phyloP scores from a whole-genome alignment of 1,284 basidiomycete species.

The Irpex lacteus region DNA sequence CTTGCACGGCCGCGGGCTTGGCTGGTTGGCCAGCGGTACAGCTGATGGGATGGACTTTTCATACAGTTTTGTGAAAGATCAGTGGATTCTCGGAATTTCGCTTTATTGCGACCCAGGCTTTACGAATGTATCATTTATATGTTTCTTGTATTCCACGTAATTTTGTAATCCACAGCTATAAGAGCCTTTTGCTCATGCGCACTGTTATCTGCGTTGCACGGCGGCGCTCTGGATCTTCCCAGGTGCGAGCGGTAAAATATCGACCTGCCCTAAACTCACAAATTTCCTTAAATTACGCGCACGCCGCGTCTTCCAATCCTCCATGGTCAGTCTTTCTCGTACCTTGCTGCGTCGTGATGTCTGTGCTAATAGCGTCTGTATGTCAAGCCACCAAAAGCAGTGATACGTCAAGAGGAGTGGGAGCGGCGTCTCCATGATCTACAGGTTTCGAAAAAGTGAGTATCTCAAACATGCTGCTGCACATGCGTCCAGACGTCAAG shows the following conservation, averaged over 20 bases:
- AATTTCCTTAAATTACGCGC: constrained; percentile 28
- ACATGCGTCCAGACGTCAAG: constrained; percentile 27
- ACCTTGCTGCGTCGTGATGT: neutral
- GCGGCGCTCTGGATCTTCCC: neutral
- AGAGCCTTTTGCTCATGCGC: no score
- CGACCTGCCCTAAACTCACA: constrained; percentile 28
- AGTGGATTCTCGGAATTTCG: no score
- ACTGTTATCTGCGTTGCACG: no score
- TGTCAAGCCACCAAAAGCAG: constrained; percentile 42
- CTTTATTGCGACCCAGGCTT: no score
- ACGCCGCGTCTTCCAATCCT: constrained; percentile 14
- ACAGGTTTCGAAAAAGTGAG: constrained; percentile 75
- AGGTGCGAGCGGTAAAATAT: neutral
- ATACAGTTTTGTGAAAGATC: no score
- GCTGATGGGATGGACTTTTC: no score
- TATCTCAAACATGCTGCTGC: constrained; percentile 22
- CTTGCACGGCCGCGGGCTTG: no score
- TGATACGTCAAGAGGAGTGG: constrained; percentile 74
- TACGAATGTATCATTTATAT: no score
- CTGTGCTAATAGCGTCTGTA: constrained; percentile 2
- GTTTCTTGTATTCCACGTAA: no score
- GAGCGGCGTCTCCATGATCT: constrained; percentile 72
- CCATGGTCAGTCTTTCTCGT: constrained; percentile 30
- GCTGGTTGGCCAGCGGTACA: no score
- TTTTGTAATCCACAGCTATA: no score